Conservation (phyloP, 495 filamentous ascomycete genomes). For the Jackrogersella minutella region DNA sequence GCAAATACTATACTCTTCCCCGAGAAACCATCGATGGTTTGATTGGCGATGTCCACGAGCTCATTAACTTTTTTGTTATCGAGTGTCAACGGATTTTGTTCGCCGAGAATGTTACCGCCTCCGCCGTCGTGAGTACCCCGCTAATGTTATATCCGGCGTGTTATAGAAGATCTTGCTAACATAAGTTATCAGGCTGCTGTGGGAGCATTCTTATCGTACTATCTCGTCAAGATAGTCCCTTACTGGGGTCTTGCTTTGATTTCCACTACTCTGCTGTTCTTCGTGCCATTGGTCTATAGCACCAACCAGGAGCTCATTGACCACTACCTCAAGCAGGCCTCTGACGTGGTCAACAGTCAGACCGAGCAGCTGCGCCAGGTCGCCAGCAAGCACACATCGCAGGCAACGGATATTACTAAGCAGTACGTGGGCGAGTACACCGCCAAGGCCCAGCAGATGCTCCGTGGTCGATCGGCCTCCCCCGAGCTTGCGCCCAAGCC, state of each 20-base stretch:
- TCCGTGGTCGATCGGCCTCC: conserved; percentile 58
- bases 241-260: conserved; percentile 91
- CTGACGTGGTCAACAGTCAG: conserved; percentile 79
- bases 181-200: conserved; percentile 70
- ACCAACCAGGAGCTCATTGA: conserved; percentile 95
- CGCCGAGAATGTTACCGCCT: conserved; percentile 87
- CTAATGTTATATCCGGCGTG: neutral
- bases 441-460: conserved; percentile 79
- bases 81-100: conserved; percentile 95
- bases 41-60: conserved; percentile 85
- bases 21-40: conserved; percentile 81
- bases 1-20: conserved; percentile 90
- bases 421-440: conserved; percentile 85
- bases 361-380: conserved; percentile 80
- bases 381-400: conserved; percentile 80
- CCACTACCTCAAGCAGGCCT: conserved; percentile 73
- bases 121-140: conserved; percentile 72
- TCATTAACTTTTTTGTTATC: conserved; percentile 97
- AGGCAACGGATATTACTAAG: conserved; percentile 78
- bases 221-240: conserved; percentile 90
- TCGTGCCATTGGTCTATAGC: conserved; percentile 89
- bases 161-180: conserved; percentile 16
- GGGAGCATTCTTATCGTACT: conserved; percentile 86
- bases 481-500: conserved; percentile 52
- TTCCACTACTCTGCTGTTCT: conserved; percentile 76